Base-by-base conservation (phyloP, 352 stramenopile genomes). In the Globisporangium iwayamae region DNA sequence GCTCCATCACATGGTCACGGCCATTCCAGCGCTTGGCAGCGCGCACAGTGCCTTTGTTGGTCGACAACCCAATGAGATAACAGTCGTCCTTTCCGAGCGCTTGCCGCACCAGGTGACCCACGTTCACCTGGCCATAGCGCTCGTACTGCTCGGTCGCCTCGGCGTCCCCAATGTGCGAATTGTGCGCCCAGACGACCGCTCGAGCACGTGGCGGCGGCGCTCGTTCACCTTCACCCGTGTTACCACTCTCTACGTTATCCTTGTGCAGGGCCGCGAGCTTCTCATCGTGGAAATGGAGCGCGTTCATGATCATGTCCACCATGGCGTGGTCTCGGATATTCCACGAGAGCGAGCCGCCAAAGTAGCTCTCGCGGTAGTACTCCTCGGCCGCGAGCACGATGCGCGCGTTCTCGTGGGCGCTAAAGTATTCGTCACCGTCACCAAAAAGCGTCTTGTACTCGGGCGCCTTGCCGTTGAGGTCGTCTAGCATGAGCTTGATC, bases 141-240 rank as follows among this genome's bases (percentile, higher is more conserved):
- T 61, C 50, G 8, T 69, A 67, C 47, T 71, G 55, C 36, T 74
- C 70, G 0, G 68, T 75, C 28, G 71, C 68, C 1, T 48, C 48
- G 1, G 58, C 67, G 28, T 75, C 71, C 18, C 71, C 71, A 46
- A 78, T 63, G 47, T 78, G 71, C 14, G 65, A 75, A 41, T 78
- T 78, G 63, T 78, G 71, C 28, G 68, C 68, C 71, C 71, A 78
- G n/a, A 78, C 66, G 14, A 78, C 56, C 0, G 70, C 70, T 13
- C 66, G 62, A 8, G 66, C 43, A n/a, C 13, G 25, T 14, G n/a
- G 28, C 16, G 43, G 25, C 2, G 60, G 32, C 39, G 47, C 51
- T 58, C 54, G 16, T 10, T 22, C 20, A 54, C 66, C 10, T 34
- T 60, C 22, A 9, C 28, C 14, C n/a, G n/a, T 18, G 10, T 47